Base-by-base conservation (phyloP, 371 early-diverging fungal species). In the Lichtheimia corymbifera region DNA sequence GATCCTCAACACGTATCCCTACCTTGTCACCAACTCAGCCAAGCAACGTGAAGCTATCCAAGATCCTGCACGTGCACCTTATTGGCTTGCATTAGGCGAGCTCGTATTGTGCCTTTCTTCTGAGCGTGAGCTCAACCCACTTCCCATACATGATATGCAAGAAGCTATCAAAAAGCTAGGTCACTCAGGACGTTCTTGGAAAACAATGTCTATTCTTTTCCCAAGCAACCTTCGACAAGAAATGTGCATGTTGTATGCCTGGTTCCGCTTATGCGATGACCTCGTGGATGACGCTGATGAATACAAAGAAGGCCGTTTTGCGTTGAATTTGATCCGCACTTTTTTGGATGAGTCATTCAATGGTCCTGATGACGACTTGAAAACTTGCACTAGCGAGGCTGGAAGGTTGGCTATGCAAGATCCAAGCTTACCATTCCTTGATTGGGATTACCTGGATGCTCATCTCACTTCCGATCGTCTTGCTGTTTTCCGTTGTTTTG, bases 261-360 rank as follows among this genome's bases (percentile, higher is more conserved):
- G 83, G 54, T 86, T 83, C 53, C 83, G 86, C 24, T 64, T 76
- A 30, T 74, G 77, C 9, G 86, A 86, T 60, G 86, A 86, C 56
- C 64, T 86, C n/a, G 72, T 77, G 3, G 86, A 86, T 62, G 74
- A 68, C 47, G 67, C 68, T 0, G 54, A 54, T 13, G 41, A 17
- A 18, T 18, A 54, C 18, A 54, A 40, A 11, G 17, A 54, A 13
- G 54, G 54, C 5, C 30, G 41, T 7, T 54, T 54, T 18, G 54
- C 54, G 4, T 13, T 54, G 7, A 61, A 65, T 2, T 64, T 70
- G n/a, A 69, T 76, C 30, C 63, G 72, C 4, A 40, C 40, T 0
- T 71, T 74, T 35, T 27, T 79, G n/a, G 59, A 61, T 11, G 35
- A 45, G 6, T 41, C 42, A 13, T 60, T 56, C 53, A 41, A n/a